These are phyloP conservation scores for Penicillium sp. DNA, from an alignment of 2,329 filamentous ascomycete genomes.

Conservation along the genomic window DNA sequence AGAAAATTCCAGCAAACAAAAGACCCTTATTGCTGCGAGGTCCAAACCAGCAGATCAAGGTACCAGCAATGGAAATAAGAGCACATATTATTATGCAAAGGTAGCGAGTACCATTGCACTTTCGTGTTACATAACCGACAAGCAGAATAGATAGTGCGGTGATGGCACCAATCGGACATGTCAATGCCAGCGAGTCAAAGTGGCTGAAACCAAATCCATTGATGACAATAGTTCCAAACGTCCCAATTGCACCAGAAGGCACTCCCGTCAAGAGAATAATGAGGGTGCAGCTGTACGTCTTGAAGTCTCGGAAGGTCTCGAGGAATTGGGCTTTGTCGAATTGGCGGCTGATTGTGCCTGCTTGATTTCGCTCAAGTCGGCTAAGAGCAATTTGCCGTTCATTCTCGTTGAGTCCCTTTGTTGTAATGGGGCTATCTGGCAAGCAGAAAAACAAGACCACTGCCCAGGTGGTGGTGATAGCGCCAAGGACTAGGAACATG, in stretches of 20 bases:
- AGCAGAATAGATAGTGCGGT: background rate
- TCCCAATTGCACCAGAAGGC: constrained; percentile 1
- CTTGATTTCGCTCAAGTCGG: constrained; percentile 1
- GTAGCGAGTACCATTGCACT: background rate
- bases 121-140: constrained; percentile 2
- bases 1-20: background rate
- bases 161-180: constrained; percentile 1
- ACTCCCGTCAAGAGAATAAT: constrained; percentile 2
- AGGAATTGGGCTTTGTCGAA: constrained; percentile 3
- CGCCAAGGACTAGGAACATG: constrained; percentile 2
- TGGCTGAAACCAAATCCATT: constrained; percentile 1
- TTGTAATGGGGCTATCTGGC: background rate
- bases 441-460: background rate
- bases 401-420: background rate
- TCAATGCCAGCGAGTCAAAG: constrained; percentile 4
- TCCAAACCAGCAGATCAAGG: constrained; percentile 1
- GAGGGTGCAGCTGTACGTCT: constrained; percentile 1
- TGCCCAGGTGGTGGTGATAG: background rate
- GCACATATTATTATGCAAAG: constrained; percentile 4
- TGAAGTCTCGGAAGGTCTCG: constrained; percentile 1
- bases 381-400: background rate
- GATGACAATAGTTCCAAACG: constrained; percentile 4
- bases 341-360: constrained; percentile 2
- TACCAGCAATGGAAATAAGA: background rate
- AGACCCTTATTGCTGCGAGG: constrained; percentile 3